A percentile compares a stretch with the other conserved stretches of the same genome.
phyloP scores from a whole-genome alignment of 768 basidiomycete genomes.

The Lactarius akahatsu region DNA sequence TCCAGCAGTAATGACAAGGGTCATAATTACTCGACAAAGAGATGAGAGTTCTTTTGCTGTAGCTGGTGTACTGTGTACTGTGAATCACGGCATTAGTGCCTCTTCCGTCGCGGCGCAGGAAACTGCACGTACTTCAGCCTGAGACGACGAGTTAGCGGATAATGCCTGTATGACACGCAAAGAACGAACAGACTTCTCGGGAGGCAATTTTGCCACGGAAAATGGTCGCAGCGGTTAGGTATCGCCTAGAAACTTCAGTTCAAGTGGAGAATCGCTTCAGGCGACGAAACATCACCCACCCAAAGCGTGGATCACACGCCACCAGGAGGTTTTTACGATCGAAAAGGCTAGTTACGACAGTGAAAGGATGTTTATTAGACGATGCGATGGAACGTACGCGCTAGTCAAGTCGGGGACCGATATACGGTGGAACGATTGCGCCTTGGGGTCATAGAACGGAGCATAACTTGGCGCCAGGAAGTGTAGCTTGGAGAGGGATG shows the following conservation, averaged over 20 bases:
- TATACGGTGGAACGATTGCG: constrained; percentile 56
- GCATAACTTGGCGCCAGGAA: constrained; percentile 97
- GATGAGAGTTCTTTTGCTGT: constrained; percentile 69
- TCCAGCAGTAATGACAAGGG: not conserved
- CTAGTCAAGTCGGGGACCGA: constrained; percentile 70
- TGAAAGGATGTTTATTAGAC: not conserved
- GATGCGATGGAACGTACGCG: constrained; percentile 48
- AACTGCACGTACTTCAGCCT: constrained; percentile 34
- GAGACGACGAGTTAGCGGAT: constrained; percentile 31
- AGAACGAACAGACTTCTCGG: constrained; percentile 61
- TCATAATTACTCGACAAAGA: constrained; percentile 73
- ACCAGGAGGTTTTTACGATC: constrained; percentile 79
- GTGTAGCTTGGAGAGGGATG: constrained; percentile 61
- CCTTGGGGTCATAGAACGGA: constrained; percentile 73
- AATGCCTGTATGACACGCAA: constrained; percentile 32
- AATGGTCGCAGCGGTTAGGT: constrained; percentile 83
- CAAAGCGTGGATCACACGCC: constrained; percentile 76
- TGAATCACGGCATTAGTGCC: constrained; percentile 20
- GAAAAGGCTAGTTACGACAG: constrained; percentile 55
- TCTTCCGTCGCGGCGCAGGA: constrained; percentile 11
- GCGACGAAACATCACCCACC: constrained; percentile 44
- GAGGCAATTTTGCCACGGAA: constrained; percentile 83
- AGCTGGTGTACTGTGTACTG: constrained; percentile 71
- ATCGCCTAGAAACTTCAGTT: constrained; percentile 51
- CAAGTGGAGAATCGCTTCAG: constrained; percentile 6